Percentiles rank a stretch among this genome's conserved stretches.
phyloP scores from a whole-genome alignment of 139 green algal species.

The Nannochloris sp. region DNA sequence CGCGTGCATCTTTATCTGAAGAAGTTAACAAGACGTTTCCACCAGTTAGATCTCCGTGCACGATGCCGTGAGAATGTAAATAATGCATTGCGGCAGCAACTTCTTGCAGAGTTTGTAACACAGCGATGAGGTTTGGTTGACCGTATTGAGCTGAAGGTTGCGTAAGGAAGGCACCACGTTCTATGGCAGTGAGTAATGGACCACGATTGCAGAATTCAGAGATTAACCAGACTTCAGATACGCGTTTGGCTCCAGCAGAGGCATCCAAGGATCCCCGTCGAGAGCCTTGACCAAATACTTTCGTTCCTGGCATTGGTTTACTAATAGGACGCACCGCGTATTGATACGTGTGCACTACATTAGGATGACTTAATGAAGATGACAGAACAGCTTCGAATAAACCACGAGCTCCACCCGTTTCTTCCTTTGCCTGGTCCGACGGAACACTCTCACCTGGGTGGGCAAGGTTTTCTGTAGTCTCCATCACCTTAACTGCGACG shows the following conservation, averaged over 20 bases:
- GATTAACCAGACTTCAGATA: constrained; percentile 34
- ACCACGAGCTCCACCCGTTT: constrained; percentile 8
- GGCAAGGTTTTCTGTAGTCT: constrained; percentile 16
- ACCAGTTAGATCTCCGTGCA: constrained; percentile 34
- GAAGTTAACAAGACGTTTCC: constrained; percentile 31
- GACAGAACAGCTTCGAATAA: constrained; percentile 23
- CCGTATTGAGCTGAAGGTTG: constrained; percentile 20
- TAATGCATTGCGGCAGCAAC: constrained; percentile 38
- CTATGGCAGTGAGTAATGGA: constrained; percentile 36
- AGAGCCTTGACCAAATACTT: no score
- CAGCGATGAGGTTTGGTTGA: constrained; percentile 32
- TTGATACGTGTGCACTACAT: constrained; percentile 44
- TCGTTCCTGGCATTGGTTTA: not conserved
- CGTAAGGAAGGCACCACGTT: constrained; percentile 40
- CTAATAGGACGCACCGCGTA: constrained; percentile 19
- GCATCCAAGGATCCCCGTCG: not conserved
- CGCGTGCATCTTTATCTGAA: constrained; percentile 25
- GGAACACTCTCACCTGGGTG: not conserved
- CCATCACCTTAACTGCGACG: constrained; percentile 75
- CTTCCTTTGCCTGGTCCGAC: not conserved
- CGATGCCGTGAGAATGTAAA: constrained; percentile 30
- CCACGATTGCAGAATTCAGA: constrained; percentile 41
- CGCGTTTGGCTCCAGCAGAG: not conserved
- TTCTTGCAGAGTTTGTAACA: constrained; percentile 41
- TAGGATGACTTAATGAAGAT: constrained; percentile 31